A percentile compares a stretch with the other conserved stretches of the same genome.
phyloP scores from a whole-genome alignment of 768 basidiomycete species.

The Calocybe cyanea region DNA sequence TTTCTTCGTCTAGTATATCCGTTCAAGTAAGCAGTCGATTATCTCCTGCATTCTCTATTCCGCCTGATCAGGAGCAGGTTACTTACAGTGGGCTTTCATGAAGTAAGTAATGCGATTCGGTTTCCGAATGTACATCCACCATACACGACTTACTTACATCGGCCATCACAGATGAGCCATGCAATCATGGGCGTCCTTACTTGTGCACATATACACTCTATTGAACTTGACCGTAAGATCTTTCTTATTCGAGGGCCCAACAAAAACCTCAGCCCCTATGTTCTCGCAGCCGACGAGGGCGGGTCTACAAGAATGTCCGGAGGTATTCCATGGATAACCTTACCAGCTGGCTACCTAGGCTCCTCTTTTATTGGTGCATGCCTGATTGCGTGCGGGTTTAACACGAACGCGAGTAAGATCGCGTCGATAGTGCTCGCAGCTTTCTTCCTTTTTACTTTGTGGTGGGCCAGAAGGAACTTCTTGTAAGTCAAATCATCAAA shows the following conservation, averaged over 20 bases:
- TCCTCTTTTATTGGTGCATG: slow-evolving; percentile 84
- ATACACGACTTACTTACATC: neutral
- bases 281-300: slow-evolving; percentile 74
- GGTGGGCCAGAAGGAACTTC: slow-evolving; percentile 79
- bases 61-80: slow-evolving; percentile 37
- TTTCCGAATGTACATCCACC: neutral
- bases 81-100: slow-evolving; percentile 86
- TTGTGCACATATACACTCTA: slow-evolving; percentile 81
- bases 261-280: neutral
- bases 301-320: slow-evolving; percentile 86
- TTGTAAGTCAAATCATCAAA: slow-evolving; percentile 47
- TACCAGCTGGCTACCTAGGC: slow-evolving; percentile 80
- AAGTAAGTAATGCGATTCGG: slow-evolving; percentile 38
- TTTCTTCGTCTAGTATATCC: slow-evolving; percentile 74
- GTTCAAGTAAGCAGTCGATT: slow-evolving; percentile 68
- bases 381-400: slow-evolving; percentile 84
- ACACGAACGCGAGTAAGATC: slow-evolving; percentile 85
- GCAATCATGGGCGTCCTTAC: slow-evolving; percentile 77
- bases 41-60: neutral
- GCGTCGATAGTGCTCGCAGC: slow-evolving; percentile 75
- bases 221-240: slow-evolving; percentile 79
- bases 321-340: slow-evolving; percentile 75
- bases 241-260: neutral
- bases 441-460: slow-evolving; percentile 86
- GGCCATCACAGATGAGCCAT: slow-evolving; percentile 69